Evolutionary conservation across 1,139 yeast species (phyloP).

Genomic region (Kodamaea derodonti): DNA sequence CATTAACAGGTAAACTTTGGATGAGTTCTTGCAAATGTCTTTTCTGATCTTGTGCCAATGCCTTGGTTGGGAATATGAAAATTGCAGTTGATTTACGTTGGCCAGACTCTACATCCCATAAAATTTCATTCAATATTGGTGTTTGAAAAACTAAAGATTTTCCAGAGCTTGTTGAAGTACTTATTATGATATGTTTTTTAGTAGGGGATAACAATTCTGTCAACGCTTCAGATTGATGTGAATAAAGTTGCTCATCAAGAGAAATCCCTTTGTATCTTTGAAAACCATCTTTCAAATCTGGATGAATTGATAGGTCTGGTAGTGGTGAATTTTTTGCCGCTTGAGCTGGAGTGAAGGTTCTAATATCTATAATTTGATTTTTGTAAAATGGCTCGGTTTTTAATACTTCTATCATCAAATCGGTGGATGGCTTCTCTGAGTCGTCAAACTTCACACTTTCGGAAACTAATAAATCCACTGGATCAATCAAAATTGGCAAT

Average conservation of each 20-base stretch:
- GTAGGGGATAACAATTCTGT: conserved; percentile 41
- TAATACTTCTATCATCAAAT: conserved; percentile 44
- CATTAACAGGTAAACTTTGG: conserved; percentile 35
- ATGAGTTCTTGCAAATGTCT: conserved; percentile 68
- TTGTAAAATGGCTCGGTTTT: conserved; percentile 46
- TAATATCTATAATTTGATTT: conserved; percentile 52
- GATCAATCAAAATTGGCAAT: conserved; percentile 28
- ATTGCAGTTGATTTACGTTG: conserved; percentile 55
- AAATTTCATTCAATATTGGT: conserved; percentile 65
- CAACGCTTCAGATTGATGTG: conserved; percentile 80
- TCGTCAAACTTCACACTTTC: neutral
- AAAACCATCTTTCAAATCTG: conserved; percentile 40
- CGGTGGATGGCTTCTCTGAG: conserved; percentile 19
- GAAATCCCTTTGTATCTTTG: conserved; percentile 46
- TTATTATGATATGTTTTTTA: conserved; percentile 65
- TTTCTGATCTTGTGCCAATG: conserved; percentile 94
- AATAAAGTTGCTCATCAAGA: conserved; percentile 52
- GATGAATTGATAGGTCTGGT: conserved; percentile 39
- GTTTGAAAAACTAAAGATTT: conserved; percentile 88
- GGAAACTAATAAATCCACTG: conserved; percentile 29
- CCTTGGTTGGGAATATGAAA: conserved; percentile 93
- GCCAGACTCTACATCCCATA: conserved; percentile 34
- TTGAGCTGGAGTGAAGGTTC: conserved; percentile 23
- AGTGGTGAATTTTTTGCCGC: conserved; percentile 17
- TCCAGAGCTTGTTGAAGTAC: conserved; percentile 95